Evolutionary conservation across 2,329 filamentous ascomycete genomes (phyloP), one percentile per base, ranked within the genome.

Genomic region (Microdochium bolleyi): DNA sequence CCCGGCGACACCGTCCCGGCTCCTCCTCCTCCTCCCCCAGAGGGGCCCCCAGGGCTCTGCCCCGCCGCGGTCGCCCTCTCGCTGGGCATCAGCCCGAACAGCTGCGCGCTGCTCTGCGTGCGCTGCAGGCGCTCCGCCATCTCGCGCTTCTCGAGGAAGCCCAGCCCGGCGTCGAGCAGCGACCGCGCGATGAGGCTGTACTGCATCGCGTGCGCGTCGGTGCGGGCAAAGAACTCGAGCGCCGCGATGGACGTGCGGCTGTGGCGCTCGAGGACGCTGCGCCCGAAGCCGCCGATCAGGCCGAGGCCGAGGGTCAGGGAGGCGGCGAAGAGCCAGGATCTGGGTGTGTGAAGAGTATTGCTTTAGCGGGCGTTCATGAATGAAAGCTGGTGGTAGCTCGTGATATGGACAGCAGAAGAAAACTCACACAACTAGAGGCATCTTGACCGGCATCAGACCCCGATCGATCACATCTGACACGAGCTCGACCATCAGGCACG

Each of bases 121-220:
- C 76, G 70, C 1, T 70, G 69, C 24, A 70, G 63, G 0, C 76
- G 68, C 52, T 80, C 76, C 19, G 72, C 67, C 0, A 73, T 62
- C 51, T 80, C 77, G 5, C 67, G 69, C 46, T 69, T 72, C 56
- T 79, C 76, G 0, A 80, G 68, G 21, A 78, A 69, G 38, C 73
- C 70, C 1, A 75, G 59, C 0, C 76, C 75, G 0, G 72, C 74
- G 0, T 64, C 65, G 0, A 79, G 69, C 0, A 80, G 68, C 0
- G 77, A 77, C 51, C 77, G 73, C 0, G 76, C 76, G 44, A 80
- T 79, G 30, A 79, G 72, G 0, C 76, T 76, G 59, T 80, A 80
- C 55, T 80, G 77, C 7, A 65, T 62, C 1, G 77, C 77, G 55
- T 80, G 77, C 0, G 74, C 69, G 53, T 80, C 77, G 30, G 70